Evolutionary conservation across 257 asterid genomes (phyloP), one percentile per base, ranked within the genome.

Genomic region (Capsicum chinense): DNA sequence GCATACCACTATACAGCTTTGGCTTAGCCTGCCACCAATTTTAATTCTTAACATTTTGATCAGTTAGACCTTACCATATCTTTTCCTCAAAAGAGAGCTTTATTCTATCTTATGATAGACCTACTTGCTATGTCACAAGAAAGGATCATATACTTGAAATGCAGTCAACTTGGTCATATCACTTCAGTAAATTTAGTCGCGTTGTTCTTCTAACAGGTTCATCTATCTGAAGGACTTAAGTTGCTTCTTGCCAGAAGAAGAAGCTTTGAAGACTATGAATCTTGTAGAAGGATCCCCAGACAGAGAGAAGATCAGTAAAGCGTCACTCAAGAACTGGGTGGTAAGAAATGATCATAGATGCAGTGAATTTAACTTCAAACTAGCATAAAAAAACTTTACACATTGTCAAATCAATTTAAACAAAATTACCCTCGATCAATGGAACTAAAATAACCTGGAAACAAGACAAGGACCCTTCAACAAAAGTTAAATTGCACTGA

Each of bases 251-350:
- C 88, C 83, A 3, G 95, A 97, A 68, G 97, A 91, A 21, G 98
- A 93, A 83, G 97, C 97, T 54, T 3, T 90, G 81, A 95, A 93
- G 83, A 85, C 94, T 60, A 82, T 93, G 87, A 88, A 86, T 76
- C 71, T 88, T 37, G 90, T 92, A 21, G 98, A 94, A 84, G 98
- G 98, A 84, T 92, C 97, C n/a, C 37, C 84, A 0, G 97, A 93
- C 47, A 85, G 88, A 63, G 93, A 87, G 26, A 94, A 57, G 76
- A 93, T 95, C 90, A 92, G 96, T 92, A 95, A 89, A 89, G 88
- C 93, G 11, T 84, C 93, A 79, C 91, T 96, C 11, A 93, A 95
- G 87, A 92, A 68, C 62, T 96, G 98, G 98, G 98, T 95, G 99
- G 99, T 96, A 91, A 4, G 97, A 48, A 54, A 54, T 78, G 48